Percentiles rank a stretch among this genome's conserved stretches.
Conservation (phyloP, 176 grass and related monocot genomes). For the Oryza coarctata region DNA sequence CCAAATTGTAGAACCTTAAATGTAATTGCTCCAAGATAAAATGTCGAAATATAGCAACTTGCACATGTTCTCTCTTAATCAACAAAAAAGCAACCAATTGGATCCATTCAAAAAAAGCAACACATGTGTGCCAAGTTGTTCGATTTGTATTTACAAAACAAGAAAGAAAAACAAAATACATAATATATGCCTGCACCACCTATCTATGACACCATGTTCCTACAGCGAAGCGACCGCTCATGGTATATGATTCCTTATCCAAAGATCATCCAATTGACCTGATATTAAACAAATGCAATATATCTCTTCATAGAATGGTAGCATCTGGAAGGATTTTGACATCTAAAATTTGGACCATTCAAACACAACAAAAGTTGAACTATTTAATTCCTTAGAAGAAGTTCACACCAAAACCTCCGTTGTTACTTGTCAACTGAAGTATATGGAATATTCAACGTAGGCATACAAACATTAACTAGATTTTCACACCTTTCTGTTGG, state of each 20-base stretch:
- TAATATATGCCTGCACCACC: not conserved
- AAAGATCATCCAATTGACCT: not conserved
- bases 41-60: not conserved
- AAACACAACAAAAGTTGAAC: not conserved
- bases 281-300: not conserved
- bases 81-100: not conserved
- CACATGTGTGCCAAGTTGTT: not conserved
- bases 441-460: not conserved
- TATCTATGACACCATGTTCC: not conserved
- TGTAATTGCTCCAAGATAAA: not conserved
- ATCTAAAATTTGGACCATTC: not conserved
- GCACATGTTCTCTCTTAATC: not conserved
- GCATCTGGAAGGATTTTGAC: not conserved
- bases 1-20: not conserved
- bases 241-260: not conserved
- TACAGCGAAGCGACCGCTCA: not conserved
- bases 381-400: not conserved
- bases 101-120: not conserved
- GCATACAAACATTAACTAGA: not conserved
- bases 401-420: not conserved
- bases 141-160: not conserved
- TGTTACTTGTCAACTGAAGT: not conserved
- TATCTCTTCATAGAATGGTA: not conserved
- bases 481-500: not conserved
- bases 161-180: not conserved